These are phyloP conservation scores for Albifimbria verrucaria DNA, from an alignment of 2,329 filamentous ascomycete genomes.

Conservation along the genomic window DNA sequence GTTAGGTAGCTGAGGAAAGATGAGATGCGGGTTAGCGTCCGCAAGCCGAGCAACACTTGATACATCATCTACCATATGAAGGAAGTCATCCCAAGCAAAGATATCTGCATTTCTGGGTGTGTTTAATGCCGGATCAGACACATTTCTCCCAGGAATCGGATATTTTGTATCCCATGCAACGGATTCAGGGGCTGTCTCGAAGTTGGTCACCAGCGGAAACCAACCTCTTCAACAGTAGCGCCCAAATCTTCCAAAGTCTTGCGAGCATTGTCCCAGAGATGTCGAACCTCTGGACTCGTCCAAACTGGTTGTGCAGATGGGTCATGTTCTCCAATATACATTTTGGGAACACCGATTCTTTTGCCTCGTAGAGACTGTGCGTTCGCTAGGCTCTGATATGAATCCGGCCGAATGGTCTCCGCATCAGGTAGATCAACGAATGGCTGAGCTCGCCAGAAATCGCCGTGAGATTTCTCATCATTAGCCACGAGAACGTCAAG, in stretches of 20 bases:
- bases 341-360: conserved; percentile 45
- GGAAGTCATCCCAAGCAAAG: neutral
- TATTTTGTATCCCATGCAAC: conserved; percentile 7
- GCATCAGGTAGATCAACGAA: conserved; percentile 36
- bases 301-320: conserved; percentile 12
- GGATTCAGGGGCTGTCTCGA: neutral
- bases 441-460: conserved; percentile 53
- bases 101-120: neutral
- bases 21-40: neutral
- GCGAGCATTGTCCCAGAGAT: conserved; percentile 27
- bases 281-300: conserved; percentile 14
- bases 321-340: conserved; percentile 43
- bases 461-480: conserved; percentile 38
- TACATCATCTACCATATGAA: neutral
- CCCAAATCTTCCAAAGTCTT: conserved; percentile 35
- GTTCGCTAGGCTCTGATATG: conserved; percentile 27
- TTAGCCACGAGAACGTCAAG: conserved; percentile 43
- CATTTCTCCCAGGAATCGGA: conserved; percentile 6
- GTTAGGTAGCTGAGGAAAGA: neutral
- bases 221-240: conserved; percentile 36
- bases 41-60: neutral
- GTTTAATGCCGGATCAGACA: neutral
- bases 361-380: conserved; percentile 35
- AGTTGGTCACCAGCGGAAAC: conserved; percentile 13
- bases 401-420: conserved; percentile 25